phyloP scores from a whole-genome alignment of 1,284 basidiomycete species.

The Tetrapyrgos nigripes region DNA sequence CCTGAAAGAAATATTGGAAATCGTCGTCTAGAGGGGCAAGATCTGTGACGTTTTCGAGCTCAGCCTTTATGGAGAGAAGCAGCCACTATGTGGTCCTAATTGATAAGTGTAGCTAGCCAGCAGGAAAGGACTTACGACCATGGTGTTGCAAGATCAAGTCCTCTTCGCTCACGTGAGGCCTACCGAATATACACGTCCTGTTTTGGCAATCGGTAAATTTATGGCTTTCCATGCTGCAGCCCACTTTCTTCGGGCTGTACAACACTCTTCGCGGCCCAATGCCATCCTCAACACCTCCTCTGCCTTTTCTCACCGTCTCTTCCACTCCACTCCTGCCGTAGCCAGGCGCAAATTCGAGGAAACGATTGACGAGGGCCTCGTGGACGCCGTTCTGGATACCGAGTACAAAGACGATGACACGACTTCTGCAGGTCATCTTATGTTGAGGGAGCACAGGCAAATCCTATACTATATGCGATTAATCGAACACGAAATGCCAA shows the following conservation, averaged over 20 bases:
- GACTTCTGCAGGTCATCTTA: slow-evolving; percentile 69
- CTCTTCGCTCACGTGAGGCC: neutral
- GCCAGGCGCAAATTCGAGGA: slow-evolving; percentile 45
- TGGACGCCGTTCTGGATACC: slow-evolving; percentile 46
- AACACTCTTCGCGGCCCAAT: slow-evolving; percentile 2
- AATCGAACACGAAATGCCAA: slow-evolving; percentile 85
- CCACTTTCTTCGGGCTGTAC: neutral
- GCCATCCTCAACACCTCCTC: neutral
- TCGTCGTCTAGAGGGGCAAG: slow-evolving; percentile 65
- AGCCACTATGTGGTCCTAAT: slow-evolving; percentile 42
- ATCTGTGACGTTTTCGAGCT: slow-evolving; percentile 78
- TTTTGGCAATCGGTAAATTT: neutral
- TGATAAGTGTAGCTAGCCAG: neutral
- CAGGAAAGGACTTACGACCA: slow-evolving; percentile 47
- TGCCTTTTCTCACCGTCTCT: slow-evolving; percentile 13
- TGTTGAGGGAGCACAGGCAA: slow-evolving; percentile 74
- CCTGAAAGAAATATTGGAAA: slow-evolving; percentile 83
- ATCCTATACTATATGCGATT: slow-evolving; percentile 77
- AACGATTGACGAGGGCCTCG: slow-evolving; percentile 37
- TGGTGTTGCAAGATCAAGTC: slow-evolving; percentile 20
- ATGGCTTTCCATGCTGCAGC: slow-evolving; percentile 13
- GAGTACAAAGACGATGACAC: slow-evolving; percentile 64
- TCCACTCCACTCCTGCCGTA: slow-evolving; percentile 34
- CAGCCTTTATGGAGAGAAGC: slow-evolving; percentile 75
- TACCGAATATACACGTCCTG: neutral